These are phyloP conservation scores for Raphanus raphanistrum DNA, from an alignment of 345 rosid species.

Conservation along the genomic window DNA sequence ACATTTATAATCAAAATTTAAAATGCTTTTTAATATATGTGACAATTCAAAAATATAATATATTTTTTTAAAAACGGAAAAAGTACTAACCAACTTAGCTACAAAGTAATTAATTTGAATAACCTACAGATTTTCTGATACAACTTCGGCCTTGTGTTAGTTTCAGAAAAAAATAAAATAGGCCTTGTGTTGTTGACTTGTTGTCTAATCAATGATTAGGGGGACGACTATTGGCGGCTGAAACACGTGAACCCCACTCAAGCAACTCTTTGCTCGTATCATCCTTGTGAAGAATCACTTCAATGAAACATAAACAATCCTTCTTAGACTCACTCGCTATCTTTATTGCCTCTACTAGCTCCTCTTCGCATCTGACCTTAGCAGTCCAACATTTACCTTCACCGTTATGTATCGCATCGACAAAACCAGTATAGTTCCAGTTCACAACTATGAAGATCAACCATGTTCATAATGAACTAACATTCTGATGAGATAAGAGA, in stretches of 20 bases:
- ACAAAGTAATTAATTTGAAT: too few species aligned
- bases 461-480: too few species aligned
- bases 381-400: neutral
- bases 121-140: too few species aligned
- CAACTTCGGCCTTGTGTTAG: too few species aligned
- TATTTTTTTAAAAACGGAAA: too few species aligned
- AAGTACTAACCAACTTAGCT: too few species aligned
- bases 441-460: too few species aligned
- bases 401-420: slow-evolving; percentile 3
- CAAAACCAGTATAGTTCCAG: slow-evolving; percentile 10
- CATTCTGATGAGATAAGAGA: too few species aligned
- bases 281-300: slow-evolving; percentile 10
- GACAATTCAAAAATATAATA: too few species aligned
- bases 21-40: too few species aligned
- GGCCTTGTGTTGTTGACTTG: neutral
- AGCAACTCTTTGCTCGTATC: slow-evolving; percentile 19
- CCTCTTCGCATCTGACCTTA: slow-evolving; percentile 6
- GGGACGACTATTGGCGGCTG: slow-evolving; percentile 5
- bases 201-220: neutral
- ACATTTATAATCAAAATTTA: too few species aligned
- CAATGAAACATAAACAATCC: slow-evolving; percentile 10
- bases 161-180: too few species aligned
- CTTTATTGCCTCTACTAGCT: neutral
- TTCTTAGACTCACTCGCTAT: neutral
- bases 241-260: slow-evolving; percentile 3